These are phyloP conservation scores for Dovyalis caffra DNA, from an alignment of 345 rosid species.

Conservation along the genomic window DNA sequence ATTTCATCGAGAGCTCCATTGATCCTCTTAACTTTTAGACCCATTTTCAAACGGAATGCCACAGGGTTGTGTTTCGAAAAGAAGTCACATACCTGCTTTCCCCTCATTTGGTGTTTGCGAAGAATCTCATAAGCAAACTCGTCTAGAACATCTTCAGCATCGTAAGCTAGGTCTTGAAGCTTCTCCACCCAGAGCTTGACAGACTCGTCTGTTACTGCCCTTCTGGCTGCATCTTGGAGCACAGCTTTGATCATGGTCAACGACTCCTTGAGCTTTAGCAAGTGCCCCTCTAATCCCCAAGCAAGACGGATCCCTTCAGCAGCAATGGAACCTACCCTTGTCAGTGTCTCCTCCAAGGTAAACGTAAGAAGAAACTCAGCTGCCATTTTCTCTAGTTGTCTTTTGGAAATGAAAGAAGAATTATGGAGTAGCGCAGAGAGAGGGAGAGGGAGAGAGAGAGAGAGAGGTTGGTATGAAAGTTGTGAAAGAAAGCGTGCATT, in stretches of 20 bases:
- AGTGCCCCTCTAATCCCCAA: background rate
- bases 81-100: background rate
- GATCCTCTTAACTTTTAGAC: background rate
- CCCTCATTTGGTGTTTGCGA: background rate
- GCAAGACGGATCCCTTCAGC: background rate
- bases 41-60: background rate
- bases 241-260: background rate
- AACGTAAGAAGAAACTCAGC: slow-evolving; percentile 1
- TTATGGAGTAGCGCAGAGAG: too few species aligned
- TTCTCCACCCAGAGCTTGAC: background rate
- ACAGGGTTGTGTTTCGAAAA: background rate
- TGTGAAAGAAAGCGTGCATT: too few species aligned
- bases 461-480: too few species aligned
- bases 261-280: background rate
- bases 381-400: too few species aligned
- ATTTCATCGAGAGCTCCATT: background rate
- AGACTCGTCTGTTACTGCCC: background rate
- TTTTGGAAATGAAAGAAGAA: too few species aligned
- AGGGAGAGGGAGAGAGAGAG: too few species aligned
- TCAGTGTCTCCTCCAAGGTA: background rate
- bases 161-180: slow-evolving; percentile 4
- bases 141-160: slow-evolving; percentile 1
- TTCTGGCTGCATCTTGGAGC: slow-evolving; percentile 1
- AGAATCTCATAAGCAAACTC: slow-evolving; percentile 4
- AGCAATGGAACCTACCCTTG: background rate